Evolutionary conservation across 2,329 filamentous ascomycete species (phyloP).

Genomic region (Aspergillus unguis): DNA sequence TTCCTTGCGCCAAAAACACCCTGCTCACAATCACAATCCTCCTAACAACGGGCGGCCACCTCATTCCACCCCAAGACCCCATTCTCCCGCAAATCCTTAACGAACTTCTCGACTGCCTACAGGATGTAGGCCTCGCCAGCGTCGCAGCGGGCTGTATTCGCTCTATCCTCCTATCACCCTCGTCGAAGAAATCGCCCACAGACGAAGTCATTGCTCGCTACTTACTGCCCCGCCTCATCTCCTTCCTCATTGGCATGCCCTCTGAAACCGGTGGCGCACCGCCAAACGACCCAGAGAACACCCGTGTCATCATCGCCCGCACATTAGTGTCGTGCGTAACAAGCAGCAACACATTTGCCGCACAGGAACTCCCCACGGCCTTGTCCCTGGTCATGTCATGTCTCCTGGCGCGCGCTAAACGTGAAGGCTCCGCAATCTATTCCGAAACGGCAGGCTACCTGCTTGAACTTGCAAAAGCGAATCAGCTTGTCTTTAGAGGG

Average conservation of each 20-base stretch:
- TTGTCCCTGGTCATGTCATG: conserved; percentile 75
- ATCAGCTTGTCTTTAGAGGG: conserved; percentile 69
- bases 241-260: conserved; percentile 60
- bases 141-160: conserved; percentile 88
- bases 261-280: conserved; percentile 57
- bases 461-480: conserved; percentile 73
- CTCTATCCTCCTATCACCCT: conserved; percentile 69
- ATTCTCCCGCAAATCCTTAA: conserved; percentile 71
- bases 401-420: conserved; percentile 68
- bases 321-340: conserved; percentile 71
- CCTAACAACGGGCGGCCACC: conserved; percentile 73
- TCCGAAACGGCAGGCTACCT: conserved; percentile 72
- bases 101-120: conserved; percentile 79
- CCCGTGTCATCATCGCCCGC: conserved; percentile 66
- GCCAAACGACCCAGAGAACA: conserved; percentile 67
- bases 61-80: conserved; percentile 70
- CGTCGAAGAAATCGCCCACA: conserved; percentile 54
- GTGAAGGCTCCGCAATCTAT: conserved; percentile 59
- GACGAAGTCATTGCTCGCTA: conserved; percentile 72
- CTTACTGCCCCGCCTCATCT: conserved; percentile 70
- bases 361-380: conserved; percentile 44
- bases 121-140: conserved; percentile 60
- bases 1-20: conserved; percentile 89
- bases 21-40: conserved; percentile 85
- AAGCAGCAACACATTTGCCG: conserved; percentile 32